Base-by-base conservation (phyloP, 495 filamentous ascomycete genomes). In the Corynascus novoguineensis region DNA sequence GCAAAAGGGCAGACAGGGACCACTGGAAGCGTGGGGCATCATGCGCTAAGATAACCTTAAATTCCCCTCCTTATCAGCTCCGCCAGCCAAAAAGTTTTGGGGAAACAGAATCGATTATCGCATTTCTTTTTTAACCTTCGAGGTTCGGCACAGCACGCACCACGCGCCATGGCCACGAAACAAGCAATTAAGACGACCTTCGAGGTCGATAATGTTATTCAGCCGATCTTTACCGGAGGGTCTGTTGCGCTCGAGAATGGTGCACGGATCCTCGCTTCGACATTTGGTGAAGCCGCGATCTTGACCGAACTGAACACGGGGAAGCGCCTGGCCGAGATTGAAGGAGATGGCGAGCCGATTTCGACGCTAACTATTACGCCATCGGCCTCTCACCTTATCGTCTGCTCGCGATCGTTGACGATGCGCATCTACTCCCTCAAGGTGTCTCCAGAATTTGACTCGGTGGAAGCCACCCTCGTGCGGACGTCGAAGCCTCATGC, bases 201-300 rank as follows among this genome's bases (percentile, higher is more conserved):
- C 68, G 87, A 92, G 69, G 81, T 86, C 52, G 77, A 76, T 59
- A 82, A 85, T 57, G 84, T 87, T 24, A 89, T 99, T 42, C 89
- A 90, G 62, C 95, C 93, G 34, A 90, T 97, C 42, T 96, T 92
- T 70, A 95, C 92, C 28, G 92, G 93, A 54, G 93, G 93, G 47
- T 85, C 85, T 64, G 86, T 92, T 60, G 84, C 89, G 35, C 80
- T 97, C 41, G 88, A 92, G 77, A 77, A 82, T 70, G 83, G 81
- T 72, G 92, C 91, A 37, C 83, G 84, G 60, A 80, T 97, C 52
- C 79, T 99, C 48, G 91, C 89, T 22, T 89, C 90, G 22, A 91
- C 88, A 35, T 71, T 96, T 12, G 88, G 85, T 22, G 93, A 99
- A 67, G 88, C 96, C 80, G 92, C 83, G 21, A 73, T 97, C 34